These are phyloP conservation scores for Aschersonia sp. DNA, from an alignment of 2,329 filamentous ascomycete genomes.

Conservation along the genomic window DNA sequence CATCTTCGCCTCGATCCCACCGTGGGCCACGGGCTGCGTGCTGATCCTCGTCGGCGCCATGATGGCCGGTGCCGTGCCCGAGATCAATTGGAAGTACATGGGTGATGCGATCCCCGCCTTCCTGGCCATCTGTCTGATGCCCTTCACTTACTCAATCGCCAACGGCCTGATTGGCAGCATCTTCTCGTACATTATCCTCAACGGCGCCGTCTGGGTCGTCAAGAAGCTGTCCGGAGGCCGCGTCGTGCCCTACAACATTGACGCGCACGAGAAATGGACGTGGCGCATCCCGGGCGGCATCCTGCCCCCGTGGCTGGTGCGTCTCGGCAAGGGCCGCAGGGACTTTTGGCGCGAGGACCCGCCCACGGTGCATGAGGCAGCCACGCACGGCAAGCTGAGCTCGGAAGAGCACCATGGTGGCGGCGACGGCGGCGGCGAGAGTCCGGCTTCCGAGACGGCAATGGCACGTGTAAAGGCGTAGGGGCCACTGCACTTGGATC, in stretches of 20 bases:
- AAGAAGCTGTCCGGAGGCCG: constrained; percentile 52
- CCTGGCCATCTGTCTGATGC: constrained; percentile 72
- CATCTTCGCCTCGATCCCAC: constrained; percentile 78
- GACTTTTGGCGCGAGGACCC: constrained; percentile 49
- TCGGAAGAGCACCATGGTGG: constrained; percentile 5
- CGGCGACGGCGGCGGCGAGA: neutral
- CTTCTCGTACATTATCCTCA: constrained; percentile 61
- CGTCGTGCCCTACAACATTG: constrained; percentile 60
- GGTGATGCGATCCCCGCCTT: constrained; percentile 78
- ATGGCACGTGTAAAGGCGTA: neutral
- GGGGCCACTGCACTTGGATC: neutral
- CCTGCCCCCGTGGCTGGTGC: constrained; percentile 57
- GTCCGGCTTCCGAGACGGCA: constrained; percentile 4
- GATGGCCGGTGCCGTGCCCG: constrained; percentile 64
- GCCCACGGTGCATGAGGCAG: constrained; percentile 4
- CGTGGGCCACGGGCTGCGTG: constrained; percentile 83
- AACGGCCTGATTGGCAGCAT: constrained; percentile 76
- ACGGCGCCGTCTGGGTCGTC: constrained; percentile 54
- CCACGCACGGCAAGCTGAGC: constrained; percentile 6
- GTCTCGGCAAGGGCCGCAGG: constrained; percentile 51
- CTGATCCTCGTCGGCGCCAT: constrained; percentile 76
- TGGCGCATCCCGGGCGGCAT: constrained; percentile 63
- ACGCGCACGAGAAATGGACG: constrained; percentile 67
- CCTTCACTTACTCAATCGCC: constrained; percentile 79
- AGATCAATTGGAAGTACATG: constrained; percentile 82